Conservation (phyloP, 768 basidiomycete genomes). For the button mushroom (Agaricus bisporus) region DNA sequence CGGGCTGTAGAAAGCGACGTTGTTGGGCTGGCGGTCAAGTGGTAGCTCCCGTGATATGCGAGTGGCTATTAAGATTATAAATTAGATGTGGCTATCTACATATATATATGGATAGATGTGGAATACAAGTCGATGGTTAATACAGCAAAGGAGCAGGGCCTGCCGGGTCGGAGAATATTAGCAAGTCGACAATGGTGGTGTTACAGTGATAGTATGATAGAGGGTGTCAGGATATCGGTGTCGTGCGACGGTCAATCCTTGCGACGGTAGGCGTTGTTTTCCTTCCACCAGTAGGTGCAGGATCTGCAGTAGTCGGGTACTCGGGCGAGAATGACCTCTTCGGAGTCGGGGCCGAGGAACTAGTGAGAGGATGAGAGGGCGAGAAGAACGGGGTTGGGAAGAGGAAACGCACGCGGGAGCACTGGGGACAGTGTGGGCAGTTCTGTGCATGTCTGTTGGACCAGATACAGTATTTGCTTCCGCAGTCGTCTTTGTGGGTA, state of each 20-base stretch:
- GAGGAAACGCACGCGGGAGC: conserved; percentile 34
- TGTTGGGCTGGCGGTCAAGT: conserved; percentile 68
- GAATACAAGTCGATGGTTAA: neutral
- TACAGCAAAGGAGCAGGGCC: neutral
- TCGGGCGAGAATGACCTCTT: conserved; percentile 49
- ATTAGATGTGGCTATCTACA: conserved; percentile 7
- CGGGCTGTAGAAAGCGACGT: conserved; percentile 84
- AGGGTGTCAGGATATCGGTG: neutral
- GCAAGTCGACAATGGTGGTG: conserved; percentile 3
- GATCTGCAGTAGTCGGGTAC: conserved; percentile 50
- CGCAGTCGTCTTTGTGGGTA: conserved; percentile 51
- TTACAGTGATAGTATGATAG: conserved; percentile 2
- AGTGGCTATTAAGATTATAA: conserved; percentile 11
- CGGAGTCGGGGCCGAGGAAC: conserved; percentile 69
- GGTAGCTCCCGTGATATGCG: conserved; percentile 33
- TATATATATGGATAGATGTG: conserved; percentile 6
- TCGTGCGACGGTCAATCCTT: conserved; percentile 16
- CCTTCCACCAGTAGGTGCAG: conserved; percentile 56
- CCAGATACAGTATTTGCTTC: conserved; percentile 34
- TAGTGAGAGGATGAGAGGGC: conserved; percentile 19
- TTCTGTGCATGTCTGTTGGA: conserved; percentile 24
- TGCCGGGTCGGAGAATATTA: conserved; percentile 2
- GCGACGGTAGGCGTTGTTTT: conserved; percentile 35
- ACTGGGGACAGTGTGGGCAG: conserved; percentile 35
- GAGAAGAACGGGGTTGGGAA: conserved; percentile 1